phyloP scores from a whole-genome alignment of 2,329 filamentous ascomycete genomes.

The Colletotrichum eleusines region DNA sequence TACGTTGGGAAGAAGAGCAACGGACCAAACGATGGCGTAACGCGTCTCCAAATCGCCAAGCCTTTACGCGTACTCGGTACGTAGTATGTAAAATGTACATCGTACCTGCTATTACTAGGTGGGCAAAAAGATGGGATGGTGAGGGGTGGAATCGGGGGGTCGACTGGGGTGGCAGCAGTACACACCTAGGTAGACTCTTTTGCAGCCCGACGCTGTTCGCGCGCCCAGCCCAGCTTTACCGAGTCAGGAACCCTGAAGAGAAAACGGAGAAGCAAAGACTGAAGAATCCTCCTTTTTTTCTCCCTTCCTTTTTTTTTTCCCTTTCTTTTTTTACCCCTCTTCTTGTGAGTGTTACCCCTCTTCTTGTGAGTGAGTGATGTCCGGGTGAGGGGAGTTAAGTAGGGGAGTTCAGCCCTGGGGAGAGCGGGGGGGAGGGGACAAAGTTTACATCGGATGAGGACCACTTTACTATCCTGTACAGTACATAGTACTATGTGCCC shows the following conservation, averaged over 20 bases:
- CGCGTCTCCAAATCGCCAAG: slow-evolving; percentile 31
- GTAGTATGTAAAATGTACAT: too few relatives aligned
- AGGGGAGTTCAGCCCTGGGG: not conserved
- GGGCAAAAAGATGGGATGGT: slow-evolving; percentile 23
- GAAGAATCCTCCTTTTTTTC: not conserved
- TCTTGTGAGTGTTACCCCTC: too few relatives aligned
- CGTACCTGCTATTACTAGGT: too few relatives aligned
- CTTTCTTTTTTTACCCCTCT: not conserved
- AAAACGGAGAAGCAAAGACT: not conserved
- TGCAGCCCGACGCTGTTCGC: not conserved
- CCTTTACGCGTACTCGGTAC: not conserved
- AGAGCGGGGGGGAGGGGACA: not conserved
- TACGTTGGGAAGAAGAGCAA: slow-evolving; percentile 15
- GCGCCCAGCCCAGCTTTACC: not conserved
- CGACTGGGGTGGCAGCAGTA: not conserved
- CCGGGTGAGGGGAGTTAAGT: not conserved
- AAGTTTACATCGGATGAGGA: slow-evolving; percentile 3
- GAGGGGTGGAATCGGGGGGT: slow-evolving; percentile 19
- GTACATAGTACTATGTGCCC: too few relatives aligned
- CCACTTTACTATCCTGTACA: too few relatives aligned
- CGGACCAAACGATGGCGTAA: slow-evolving; percentile 30
- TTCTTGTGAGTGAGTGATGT: too few relatives aligned
- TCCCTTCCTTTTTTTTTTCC: not conserved
- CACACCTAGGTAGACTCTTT: not conserved
- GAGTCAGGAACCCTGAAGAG: not conserved